A percentile compares a stretch with the other conserved stretches of the same genome.
Evolutionary conservation across 306 rosid species (phyloP).

Genomic region (Cicer judaicum): DNA sequence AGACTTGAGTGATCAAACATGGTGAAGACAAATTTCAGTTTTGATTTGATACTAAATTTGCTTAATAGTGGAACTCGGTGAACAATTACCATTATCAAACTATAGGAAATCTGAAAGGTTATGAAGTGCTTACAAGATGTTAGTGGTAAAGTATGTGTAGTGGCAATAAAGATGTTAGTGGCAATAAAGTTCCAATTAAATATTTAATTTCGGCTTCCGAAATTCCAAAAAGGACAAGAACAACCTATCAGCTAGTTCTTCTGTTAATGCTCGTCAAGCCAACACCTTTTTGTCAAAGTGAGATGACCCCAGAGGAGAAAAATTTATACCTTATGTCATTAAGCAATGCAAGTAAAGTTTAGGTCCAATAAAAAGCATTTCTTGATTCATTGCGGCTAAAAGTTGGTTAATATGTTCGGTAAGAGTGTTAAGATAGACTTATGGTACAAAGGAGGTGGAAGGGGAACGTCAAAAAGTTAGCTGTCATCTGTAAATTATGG

Average conservation of each 20-base stretch:
- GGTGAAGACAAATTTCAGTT: background rate
- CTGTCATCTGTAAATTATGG: constrained; percentile 15
- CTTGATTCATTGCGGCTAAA: constrained; percentile 6
- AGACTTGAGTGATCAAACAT: background rate
- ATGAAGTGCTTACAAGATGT: background rate
- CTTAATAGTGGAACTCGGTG: background rate
- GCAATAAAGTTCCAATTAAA: background rate
- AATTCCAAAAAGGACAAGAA: too few species aligned
- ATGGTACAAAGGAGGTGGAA: background rate
- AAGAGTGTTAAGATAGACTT: background rate
- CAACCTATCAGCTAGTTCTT: background rate
- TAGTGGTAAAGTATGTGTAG: too few species aligned
- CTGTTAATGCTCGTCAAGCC: background rate
- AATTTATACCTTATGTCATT: constrained; percentile 1
- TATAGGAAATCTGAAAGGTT: background rate
- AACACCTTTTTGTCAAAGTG: constrained; percentile 1
- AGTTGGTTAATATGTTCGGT: constrained; percentile 6
- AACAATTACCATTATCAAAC: background rate
- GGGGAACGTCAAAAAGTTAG: constrained; percentile 1
- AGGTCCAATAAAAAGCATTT: background rate
- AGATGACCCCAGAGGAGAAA: constrained; percentile 1
- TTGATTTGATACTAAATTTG: background rate
- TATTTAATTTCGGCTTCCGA: too few species aligned
- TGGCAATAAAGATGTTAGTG: too few species aligned
- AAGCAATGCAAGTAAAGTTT: constrained; percentile 3